Base-by-base conservation (phyloP, 805 yeast genomes). In the Clavispora phyllophila region DNA sequence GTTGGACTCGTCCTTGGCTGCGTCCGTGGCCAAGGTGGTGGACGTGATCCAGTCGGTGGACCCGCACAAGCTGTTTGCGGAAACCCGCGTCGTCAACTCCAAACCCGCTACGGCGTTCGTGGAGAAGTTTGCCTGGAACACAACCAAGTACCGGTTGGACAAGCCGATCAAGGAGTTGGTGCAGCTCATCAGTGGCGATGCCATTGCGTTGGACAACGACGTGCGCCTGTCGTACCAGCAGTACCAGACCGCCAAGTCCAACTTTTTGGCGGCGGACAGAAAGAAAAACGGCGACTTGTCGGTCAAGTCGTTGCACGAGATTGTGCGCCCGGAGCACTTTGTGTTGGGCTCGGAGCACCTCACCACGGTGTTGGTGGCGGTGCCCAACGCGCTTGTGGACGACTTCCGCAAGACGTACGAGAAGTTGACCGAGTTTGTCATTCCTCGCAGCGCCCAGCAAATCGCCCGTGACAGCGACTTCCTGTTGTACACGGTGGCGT, bases 201-300 rank as follows among this genome's bases (percentile, higher is more conserved):
- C 95, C 1, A 64, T 82, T 48, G 82, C 86, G 41, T 76, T 93
- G 54, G 99, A 93, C 61, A 70, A 78, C 39, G 99, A 93, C 61
- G 85, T 93, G 37, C 79, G 87, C 60, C 66, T 76, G n/a, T 71
- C 85, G n/a, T 84, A 76, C 59, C 78, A 84, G 48, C 75, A 71
- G 52, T 93, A 88, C 67, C 85, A 80, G 55, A 77, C 80, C 37
- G 96, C 97, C 38, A 87, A 83, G 66, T 79, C 95, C 35, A 86
- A 82, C 59, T 73, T 89, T 47, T 75, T 82, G 38, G 89, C 96
- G 10, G 91, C 95, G 9, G 96, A 91, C 64, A 80, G 97, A 58
- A 90, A 90, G 67, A 85, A 84, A 63, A 84, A 87, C 29, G 99
- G 99, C 45, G 96, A 93, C 62, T 74, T 93, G 51, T 83, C 96